Conservation (phyloP, 768 basidiomycete genomes). For the Fibroporia radiculosa region DNA sequence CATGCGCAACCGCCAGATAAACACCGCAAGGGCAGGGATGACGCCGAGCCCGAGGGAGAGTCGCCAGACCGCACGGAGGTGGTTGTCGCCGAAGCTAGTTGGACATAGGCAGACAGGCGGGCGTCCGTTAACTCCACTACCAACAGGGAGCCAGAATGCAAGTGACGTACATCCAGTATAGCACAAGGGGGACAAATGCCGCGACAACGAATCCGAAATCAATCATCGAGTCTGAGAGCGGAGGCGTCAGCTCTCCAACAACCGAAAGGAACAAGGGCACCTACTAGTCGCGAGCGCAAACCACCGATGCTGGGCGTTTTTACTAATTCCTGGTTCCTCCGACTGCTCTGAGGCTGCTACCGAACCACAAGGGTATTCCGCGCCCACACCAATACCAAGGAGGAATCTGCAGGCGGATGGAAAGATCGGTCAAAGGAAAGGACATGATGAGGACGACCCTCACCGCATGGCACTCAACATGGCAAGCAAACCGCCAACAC, state of each 20-base stretch:
- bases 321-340: constrained; percentile 71
- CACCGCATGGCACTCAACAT: constrained; percentile 79
- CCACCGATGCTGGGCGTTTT: constrained; percentile 79
- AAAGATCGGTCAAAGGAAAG: not conserved
- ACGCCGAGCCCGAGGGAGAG: constrained; percentile 78
- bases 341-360: constrained; percentile 87
- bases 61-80: constrained; percentile 84
- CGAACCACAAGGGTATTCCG: constrained; percentile 86
- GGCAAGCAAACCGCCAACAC: constrained; percentile 58
- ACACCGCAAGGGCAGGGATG: constrained; percentile 72
- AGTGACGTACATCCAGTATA: constrained; percentile 75
- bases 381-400: constrained; percentile 82
- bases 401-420: constrained; percentile 49
- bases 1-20: constrained; percentile 84
- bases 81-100: constrained; percentile 70
- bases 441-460: constrained; percentile 5
- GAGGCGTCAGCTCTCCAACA: constrained; percentile 4
- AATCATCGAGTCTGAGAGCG: constrained; percentile 65
- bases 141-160: not conserved
- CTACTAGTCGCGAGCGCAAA: constrained; percentile 85
- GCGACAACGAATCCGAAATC: constrained; percentile 76
- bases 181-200: constrained; percentile 75
- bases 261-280: constrained; percentile 16
- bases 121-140: not conserved
- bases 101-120: no score